Conservation (phyloP, 2,329 filamentous ascomycete genomes). For the Verticillium nubilum region DNA sequence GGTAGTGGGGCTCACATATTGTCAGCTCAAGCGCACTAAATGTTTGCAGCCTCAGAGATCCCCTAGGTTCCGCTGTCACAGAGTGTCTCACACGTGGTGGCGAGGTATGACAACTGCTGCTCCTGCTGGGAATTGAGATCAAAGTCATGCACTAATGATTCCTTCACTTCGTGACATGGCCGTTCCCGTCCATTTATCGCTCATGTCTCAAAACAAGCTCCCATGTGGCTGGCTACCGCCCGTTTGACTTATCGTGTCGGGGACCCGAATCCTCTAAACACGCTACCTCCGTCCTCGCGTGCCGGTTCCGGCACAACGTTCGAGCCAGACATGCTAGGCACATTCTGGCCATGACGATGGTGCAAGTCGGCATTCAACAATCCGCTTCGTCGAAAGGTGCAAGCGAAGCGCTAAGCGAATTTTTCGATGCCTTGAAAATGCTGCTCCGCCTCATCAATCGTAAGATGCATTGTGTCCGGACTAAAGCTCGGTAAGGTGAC, state of each 20-base stretch:
- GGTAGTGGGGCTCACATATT: neutral
- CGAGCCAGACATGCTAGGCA: neutral
- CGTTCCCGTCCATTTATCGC: neutral
- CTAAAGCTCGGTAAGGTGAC: too few relatives aligned
- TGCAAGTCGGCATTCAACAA: neutral
- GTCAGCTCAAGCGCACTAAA: neutral
- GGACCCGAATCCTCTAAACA: neutral
- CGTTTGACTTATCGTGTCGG: neutral
- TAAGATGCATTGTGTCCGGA: too few relatives aligned
- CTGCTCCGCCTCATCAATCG: too few relatives aligned
- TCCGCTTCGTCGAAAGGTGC: too few relatives aligned
- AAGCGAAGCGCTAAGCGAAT: too few relatives aligned
- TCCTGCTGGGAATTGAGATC: neutral
- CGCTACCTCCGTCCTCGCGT: neutral
- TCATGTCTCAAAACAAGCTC: neutral
- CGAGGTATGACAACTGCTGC: neutral
- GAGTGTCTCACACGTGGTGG: neutral
- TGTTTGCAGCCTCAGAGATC: neutral
- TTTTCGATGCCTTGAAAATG: too few relatives aligned
- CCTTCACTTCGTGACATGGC: neutral
- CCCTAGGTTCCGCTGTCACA: neutral
- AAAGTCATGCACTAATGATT: neutral
- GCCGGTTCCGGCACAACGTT: neutral
- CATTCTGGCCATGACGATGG: neutral
- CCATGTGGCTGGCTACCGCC: neutral